Base-by-base conservation (phyloP, 2,329 filamentous ascomycete genomes). In the Fusarium humuli region DNA sequence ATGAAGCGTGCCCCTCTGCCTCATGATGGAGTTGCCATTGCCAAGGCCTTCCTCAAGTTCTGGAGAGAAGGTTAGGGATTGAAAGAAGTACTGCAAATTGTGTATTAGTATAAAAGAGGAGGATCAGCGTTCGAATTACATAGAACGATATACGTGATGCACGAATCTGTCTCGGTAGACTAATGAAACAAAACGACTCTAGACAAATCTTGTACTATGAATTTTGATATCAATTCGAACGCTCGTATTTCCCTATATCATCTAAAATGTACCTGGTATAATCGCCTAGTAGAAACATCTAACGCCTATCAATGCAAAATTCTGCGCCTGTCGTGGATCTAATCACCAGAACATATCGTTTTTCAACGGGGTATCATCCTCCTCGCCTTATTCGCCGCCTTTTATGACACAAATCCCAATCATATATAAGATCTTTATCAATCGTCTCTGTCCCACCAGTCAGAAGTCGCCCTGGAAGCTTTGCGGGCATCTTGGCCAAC, bases 21-120 rank as follows among this genome's bases (percentile, higher is more conserved):
- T 57, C 94, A 98, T 69, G 94, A 98, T 78, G 94, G 95, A 3
- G 83, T 96, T n/a, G 81, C 84, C 5, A 89, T 97, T 57, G 91
- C 89, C 1, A 84, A 86, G 68, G 90, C 89, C 0, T 97, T 98
- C 77, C 77, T 98, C 75, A 87, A 86, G 46, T 97, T 98, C 73
- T 79, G 97, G 74, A 81, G 89, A 49, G 90, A 93, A 71, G 85
- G 74, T 16, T 78, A 42, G 27, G 37, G 13, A 8, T 14, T 3
- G 3, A 37, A 23, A 14, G 30, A 11, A 20, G 3, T n/a, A 23
- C 25, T 30, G 5, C 16, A 27, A 37, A 18, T n/a, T 34, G 42
- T 13, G 23, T 47, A 25, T 42, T 32, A 12, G 50, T 45, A 41
- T 40, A 29, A 42, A 56, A 60, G 54, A 57, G 50, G 45, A 48